Conservation (phyloP, 2,329 filamentous ascomycete species). For the Fusarium verrucosum region DNA sequence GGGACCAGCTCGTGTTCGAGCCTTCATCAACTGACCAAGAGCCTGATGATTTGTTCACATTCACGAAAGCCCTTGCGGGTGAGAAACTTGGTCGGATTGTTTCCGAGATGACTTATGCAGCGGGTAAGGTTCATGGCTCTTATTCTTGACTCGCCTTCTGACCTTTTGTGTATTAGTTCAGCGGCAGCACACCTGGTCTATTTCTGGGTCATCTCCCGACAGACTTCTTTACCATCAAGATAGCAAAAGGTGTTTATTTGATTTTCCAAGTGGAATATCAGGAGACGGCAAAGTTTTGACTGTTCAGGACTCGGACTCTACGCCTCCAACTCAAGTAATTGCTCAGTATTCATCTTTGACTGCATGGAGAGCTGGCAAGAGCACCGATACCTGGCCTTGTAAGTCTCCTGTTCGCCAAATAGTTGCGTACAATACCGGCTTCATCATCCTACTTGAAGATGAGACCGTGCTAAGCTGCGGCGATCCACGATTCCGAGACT, state of each 20-base stretch:
- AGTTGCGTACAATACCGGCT: slow-evolving; percentile 60
- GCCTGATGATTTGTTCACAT: slow-evolving; percentile 57
- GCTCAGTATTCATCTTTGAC: slow-evolving; percentile 38
- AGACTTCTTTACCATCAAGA: not conserved
- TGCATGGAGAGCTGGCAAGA: slow-evolving; percentile 20
- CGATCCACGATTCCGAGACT: slow-evolving; percentile 65
- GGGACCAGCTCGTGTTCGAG: slow-evolving; percentile 61
- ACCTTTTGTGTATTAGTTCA: slow-evolving; percentile 28
- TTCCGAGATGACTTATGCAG: slow-evolving; percentile 56
- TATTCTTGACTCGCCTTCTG: not conserved
- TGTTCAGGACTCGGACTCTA: not conserved
- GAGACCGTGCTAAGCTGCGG: slow-evolving; percentile 64
- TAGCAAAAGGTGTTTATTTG: not conserved
- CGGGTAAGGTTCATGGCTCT: slow-evolving; percentile 48
- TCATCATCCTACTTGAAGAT: slow-evolving; percentile 55
- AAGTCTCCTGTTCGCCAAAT: slow-evolving; percentile 51
- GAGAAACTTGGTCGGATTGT: slow-evolving; percentile 49
- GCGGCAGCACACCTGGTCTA: slow-evolving; percentile 26
- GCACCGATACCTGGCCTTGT: slow-evolving; percentile 37
- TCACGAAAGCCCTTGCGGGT: slow-evolving; percentile 54
- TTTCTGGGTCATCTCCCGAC: slow-evolving; percentile 28
- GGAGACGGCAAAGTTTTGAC: slow-evolving; percentile 27
- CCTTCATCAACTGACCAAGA: slow-evolving; percentile 42
- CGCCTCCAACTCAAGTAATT: slow-evolving; percentile 13
- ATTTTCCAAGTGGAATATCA: slow-evolving; percentile 25